Evolutionary conservation across 2,329 filamentous ascomycete species (phyloP), one percentile per base, ranked within the genome.

Genomic region (Coniochaeta sp.): DNA sequence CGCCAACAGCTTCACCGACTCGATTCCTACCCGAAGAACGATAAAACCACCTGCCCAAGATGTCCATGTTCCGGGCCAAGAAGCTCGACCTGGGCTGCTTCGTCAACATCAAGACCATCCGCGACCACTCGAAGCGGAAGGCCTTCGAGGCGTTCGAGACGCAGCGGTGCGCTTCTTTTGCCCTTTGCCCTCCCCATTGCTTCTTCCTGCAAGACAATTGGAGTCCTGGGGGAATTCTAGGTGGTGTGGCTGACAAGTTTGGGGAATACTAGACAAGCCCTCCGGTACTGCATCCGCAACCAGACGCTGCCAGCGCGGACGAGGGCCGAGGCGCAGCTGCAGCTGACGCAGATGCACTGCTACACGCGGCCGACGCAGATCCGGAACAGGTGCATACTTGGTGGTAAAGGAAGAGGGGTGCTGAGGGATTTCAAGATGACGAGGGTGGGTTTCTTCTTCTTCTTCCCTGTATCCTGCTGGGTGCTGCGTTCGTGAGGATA

Each of bases 61-160:
- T 91, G 88, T 88, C 90, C 55, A 90, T 93, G 79, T 97, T 96
- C 77, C 83, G 92, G 68, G 82, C 92, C 34, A 96, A 96, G 77
- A 93, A 88, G 81, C 87, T 97, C 67, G 92, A 98, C 68, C 79
- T 98, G 67, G 88, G 89, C 73, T 91, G 91, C 73, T 96, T 90
- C 72, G 76, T 96, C 77, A 97, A 97, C 72, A 85, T 89, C 73
- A 88, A 89, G 66, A 84, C 90, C 66, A 89, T 99, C 72, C 91
- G 95, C 69, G 95, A 99, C 76, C 91, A 98, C 79, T 93, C 92
- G 59, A 99, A 98, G 85, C 89, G 95, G 70, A 93, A 96, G 79
- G 90, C 92, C 61, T 97, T 93, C 70, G 89, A 89, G 71, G 82
- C 91, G 72, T 80, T 89, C 71, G 95, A 99, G 79, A 86, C 92